Base-by-base conservation (phyloP, 2,329 filamentous ascomycete genomes). In the Clonostachys byssicola region DNA sequence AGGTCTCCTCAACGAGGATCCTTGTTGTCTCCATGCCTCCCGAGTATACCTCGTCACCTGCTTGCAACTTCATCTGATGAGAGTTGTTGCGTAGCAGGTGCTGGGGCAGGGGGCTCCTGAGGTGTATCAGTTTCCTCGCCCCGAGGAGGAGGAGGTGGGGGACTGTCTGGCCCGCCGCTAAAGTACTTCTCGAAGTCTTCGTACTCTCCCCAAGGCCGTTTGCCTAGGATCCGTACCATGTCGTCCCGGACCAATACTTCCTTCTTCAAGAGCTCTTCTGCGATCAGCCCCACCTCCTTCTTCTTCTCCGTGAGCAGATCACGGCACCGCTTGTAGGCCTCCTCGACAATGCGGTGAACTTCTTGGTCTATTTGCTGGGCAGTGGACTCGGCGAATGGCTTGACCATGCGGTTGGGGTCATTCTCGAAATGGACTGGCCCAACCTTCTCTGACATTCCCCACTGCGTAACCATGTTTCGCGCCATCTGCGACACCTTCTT, bases 381-480 rank as follows among this genome's bases (percentile, higher is more conserved):
- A 3, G 94, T 99, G 46, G 90, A 78, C 73, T 99, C 94, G 18
- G 90, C 92, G 71, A 97, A 99, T 0, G 94, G 94, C 75, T 99
- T 99, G 64, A 92, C 85, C 50, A 96, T 71, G 61, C 89, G 85
- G 64, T 89, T 88, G 53, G 88, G 80, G 60, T 90, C 79, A 63
- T 89, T 88, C 59, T 94, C 87, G 67, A 92, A 99, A 75, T 95
- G 88, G 52, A 99, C 78, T 54, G 92, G 92, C 33, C 92, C 92
- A 42, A 99, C 86, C 72, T 95, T 95, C 56, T 89, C 82, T 39
- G 88, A 95, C 94, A 99, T 99, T 56, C 94, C 94, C 86, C 91
- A 99, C 66, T 96, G 89, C n/a, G 92, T 99, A 33, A 99, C 94
- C 94, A 99, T 99, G 52, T 88, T 86, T 16, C 89, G 95, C 5